Evolutionary conservation across 495 filamentous ascomycete genomes (phyloP), one percentile per base, ranked within the genome.

Genomic region (Chlorociboria aeruginascens): DNA sequence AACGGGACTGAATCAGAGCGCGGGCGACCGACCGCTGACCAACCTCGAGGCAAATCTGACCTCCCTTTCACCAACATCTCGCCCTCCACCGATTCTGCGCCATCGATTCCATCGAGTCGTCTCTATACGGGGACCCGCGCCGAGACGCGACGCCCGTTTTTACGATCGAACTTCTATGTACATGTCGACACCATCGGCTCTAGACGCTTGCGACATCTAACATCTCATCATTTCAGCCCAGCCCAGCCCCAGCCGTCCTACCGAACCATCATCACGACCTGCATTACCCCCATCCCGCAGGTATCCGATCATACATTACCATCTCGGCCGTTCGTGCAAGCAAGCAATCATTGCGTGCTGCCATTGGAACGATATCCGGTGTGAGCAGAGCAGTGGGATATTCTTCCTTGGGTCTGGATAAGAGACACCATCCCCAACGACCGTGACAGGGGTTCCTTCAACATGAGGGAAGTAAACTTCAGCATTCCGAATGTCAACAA

Each of bases 401-500:
- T n/a, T n/a, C n/a, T n/a, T n/a, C n/a, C 52, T 46, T 50, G 41
- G 39, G 10, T 37, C 6, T 20, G 14, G 11, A 54, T 17, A 14
- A 14, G 32, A 16, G 6, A 36, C 39, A 40, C 43, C 32, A 37
- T 43, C 35, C n/a, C 17, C 51, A 51, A 49, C 56, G 49, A 49
- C 17, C 50, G 45, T 44, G 42, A 48, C 49, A 52, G 46, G 52
- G 49, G 7, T 12, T 11, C 40, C 33, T 30, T 41, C 71, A 79
- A 66, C 54, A 97, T 98, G 92, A 86, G 92, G 67, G 92, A 98
- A 78, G 88, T 95, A 71, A 98, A 98, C 66, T 98, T 97, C 69
- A 96, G 92, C 69, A 96, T 98, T 62, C 92, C 92, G 32, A 95
- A 92, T 77, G 89, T 93, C 76, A 98, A 98, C 71, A 98, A 97